Percentiles rank a stretch among this genome's conserved stretches.
Evolutionary conservation across 2,329 filamentous ascomycete genomes (phyloP).

Genomic region (Aspergillus awamori): DNA sequence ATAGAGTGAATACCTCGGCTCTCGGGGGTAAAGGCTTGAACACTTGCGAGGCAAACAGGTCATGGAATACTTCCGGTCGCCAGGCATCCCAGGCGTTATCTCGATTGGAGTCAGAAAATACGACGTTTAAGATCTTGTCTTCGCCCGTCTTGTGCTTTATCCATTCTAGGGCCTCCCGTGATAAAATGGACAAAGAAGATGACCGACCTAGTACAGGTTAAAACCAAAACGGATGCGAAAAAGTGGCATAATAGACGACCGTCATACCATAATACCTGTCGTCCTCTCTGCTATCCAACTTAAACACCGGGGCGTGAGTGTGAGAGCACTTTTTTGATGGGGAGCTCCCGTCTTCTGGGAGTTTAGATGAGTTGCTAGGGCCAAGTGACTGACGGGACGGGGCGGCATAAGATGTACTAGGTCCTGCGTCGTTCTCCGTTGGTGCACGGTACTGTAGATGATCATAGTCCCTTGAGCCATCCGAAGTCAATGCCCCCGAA

Average conservation of each 20-base stretch:
- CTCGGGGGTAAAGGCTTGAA: constrained; percentile 81
- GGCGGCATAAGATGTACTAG: background rate
- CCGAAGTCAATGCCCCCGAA: background rate
- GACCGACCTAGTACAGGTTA: constrained; percentile 67
- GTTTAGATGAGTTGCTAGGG: constrained; percentile 21
- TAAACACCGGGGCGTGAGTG: constrained; percentile 75
- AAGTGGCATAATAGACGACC: background rate
- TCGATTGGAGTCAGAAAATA: constrained; percentile 76
- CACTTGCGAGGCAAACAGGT: constrained; percentile 80
- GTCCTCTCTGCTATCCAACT: constrained; percentile 86
- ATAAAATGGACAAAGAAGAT: constrained; percentile 95
- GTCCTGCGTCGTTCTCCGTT: background rate
- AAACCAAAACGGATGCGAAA: background rate
- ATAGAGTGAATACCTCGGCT: constrained; percentile 78
- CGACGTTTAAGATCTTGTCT: constrained; percentile 82
- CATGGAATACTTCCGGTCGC: constrained; percentile 94
- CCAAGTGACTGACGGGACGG: background rate
- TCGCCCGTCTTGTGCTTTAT: constrained; percentile 97
- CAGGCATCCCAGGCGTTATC: constrained; percentile 90
- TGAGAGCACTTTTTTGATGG: constrained; percentile 45
- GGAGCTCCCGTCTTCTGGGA: constrained; percentile 36
- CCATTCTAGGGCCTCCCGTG: constrained; percentile 93
- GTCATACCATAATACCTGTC: constrained; percentile 72
- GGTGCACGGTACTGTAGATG: background rate
- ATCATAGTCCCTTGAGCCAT: constrained; percentile 4